A percentile compares a stretch with the other conserved stretches of the same genome.
Conservation (phyloP, 192 early-diverging fungal species). For the Coemansia sp. region DNA sequence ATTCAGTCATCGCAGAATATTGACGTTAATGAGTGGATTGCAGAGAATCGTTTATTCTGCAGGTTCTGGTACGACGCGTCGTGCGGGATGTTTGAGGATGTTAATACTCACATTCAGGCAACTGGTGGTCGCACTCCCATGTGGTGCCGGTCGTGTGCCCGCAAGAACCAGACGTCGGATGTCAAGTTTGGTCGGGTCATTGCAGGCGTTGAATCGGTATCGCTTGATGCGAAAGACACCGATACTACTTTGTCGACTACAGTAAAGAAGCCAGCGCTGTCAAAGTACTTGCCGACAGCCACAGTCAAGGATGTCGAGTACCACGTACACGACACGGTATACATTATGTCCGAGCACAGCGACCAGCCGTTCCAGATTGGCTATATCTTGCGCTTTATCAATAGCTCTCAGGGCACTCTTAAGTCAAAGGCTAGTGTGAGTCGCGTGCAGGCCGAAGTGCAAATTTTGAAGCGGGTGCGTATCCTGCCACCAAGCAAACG, state of each 20-base stretch:
- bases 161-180: slow-evolving; percentile 15
- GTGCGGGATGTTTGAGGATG: slow-evolving; percentile 60
- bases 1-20: slow-evolving; percentile 32
- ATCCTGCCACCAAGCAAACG: slow-evolving; percentile 20
- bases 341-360: slow-evolving; percentile 48
- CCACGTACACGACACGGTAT: slow-evolving; percentile 59
- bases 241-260: background rate
- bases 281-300: slow-evolving; percentile 25
- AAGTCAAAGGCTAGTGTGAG: background rate
- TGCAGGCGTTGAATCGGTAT: background rate
- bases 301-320: slow-evolving; percentile 48
- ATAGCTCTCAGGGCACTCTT: background rate
- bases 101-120: slow-evolving; percentile 21
- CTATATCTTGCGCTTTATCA: slow-evolving; percentile 48
- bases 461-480: slow-evolving; percentile 44
- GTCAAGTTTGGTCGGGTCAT: slow-evolving; percentile 22
- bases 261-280: background rate
- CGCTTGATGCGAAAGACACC: slow-evolving; percentile 8
- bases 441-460: slow-evolving; percentile 31
- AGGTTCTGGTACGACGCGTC: slow-evolving; percentile 59
- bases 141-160: slow-evolving; percentile 35
- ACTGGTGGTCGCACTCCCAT: slow-evolving; percentile 10
- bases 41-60: slow-evolving; percentile 44
- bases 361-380: slow-evolving; percentile 58
- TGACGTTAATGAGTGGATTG: slow-evolving; percentile 26